Base-by-base conservation (phyloP, 176 grass and related monocot species). In the Phragmites australis region DNA sequence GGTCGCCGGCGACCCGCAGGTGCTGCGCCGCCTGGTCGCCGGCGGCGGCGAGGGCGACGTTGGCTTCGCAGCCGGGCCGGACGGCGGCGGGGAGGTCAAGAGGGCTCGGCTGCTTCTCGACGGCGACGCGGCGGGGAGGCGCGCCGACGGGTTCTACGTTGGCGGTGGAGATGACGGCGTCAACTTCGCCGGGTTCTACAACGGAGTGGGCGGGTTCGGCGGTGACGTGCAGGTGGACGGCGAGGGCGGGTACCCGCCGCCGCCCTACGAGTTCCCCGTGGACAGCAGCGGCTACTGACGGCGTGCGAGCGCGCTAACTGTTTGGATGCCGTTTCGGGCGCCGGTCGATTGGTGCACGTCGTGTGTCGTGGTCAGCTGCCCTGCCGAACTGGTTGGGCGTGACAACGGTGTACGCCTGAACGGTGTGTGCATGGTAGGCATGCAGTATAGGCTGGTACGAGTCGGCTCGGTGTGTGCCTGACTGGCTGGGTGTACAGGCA, bases 1-100 rank as follows among this genome's bases (percentile, higher is more conserved):
- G 83, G 86, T 94, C 27, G 92, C 81, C 15, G 83, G 86, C 8
- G 86, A 94, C 78, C 76, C 86, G 5, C 83, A 91, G 44, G 72
- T 91, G 76, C 83, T 94, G 64, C 89, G 84, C 14, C 80, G 65
- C 32, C 81, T 94, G 12, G 61, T 89, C 29, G 9, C 30, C 44
- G 22, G 8, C 21, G 6, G 9, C 46, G 6, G 16, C 48, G 11
- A 18, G 44, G 16, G 14, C 14, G 77, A 63, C 32, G 74, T 47
- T 10, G 75, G 62, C 6, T 9, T 42, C 47, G 8, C 70, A 40
- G 19, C 21, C n/a, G 12, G 8, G 6, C 3, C 30, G 13, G 18
- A 56, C 2, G 19, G 4, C 34, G 46, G 11, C 22, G 6, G 41
- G 5, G 75, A 49, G 32, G 44, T 34, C 18, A 91, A 93, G 84